Evolutionary conservation across 169 alveolate genomes (phyloP).

Genomic region (Babesia ovis): DNA sequence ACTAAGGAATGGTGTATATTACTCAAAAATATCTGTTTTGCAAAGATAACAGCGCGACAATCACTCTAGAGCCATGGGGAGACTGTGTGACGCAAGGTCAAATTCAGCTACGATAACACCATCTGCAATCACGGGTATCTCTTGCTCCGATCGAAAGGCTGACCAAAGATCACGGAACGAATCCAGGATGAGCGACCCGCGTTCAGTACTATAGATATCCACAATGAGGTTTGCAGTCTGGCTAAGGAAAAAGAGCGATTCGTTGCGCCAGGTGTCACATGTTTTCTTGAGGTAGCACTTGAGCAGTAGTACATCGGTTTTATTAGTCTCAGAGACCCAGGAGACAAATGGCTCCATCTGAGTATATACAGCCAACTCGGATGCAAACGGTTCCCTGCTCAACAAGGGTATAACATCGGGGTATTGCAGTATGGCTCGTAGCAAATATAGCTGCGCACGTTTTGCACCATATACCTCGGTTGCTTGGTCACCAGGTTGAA

Average conservation of each 20-base stretch:
- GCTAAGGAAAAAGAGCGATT: slow-evolving; percentile 16
- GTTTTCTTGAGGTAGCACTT: slow-evolving; percentile 48
- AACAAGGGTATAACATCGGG: slow-evolving; percentile 38
- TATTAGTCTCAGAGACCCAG: slow-evolving; percentile 13
- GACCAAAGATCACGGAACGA: slow-evolving; percentile 45
- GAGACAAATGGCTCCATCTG: slow-evolving; percentile 24
- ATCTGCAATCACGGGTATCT: not conserved
- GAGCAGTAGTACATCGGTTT: slow-evolving; percentile 6
- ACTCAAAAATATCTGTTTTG: too few species aligned
- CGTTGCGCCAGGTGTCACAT: slow-evolving; percentile 56
- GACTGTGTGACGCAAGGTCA: slow-evolving; percentile 48
- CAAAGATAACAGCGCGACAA: not conserved
- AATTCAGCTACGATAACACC: slow-evolving; percentile 47
- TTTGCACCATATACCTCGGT: not conserved
- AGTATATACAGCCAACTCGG: slow-evolving; percentile 17
- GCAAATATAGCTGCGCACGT: slow-evolving; percentile 22
- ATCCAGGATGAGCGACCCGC: slow-evolving; percentile 12
- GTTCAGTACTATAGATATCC: slow-evolving; percentile 23
- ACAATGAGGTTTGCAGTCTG: slow-evolving; percentile 44
- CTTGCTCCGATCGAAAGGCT: slow-evolving; percentile 30
- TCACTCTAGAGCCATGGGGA: slow-evolving; percentile 33
- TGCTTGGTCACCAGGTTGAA: slow-evolving; percentile 20
- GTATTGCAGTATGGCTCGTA: slow-evolving; percentile 47
- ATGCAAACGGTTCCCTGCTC: slow-evolving; percentile 1
- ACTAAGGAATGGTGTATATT: too few species aligned